These are phyloP conservation scores for Trichoderma sp. DNA, from an alignment of 2,329 filamentous ascomycete species.

Conservation along the genomic window DNA sequence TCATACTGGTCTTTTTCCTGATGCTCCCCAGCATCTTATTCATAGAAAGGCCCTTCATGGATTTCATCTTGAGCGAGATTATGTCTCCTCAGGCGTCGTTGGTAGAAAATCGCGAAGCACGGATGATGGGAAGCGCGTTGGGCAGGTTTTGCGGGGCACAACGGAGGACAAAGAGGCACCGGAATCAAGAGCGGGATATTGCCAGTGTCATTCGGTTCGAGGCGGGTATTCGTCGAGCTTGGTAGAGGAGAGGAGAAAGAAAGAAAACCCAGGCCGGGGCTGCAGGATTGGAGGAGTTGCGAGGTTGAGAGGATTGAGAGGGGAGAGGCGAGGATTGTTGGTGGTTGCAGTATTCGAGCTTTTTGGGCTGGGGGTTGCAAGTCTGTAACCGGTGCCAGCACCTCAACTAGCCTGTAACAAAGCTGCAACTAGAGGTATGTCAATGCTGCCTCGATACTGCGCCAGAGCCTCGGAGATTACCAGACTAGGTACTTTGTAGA, in stretches of 20 bases:
- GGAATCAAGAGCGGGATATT: background rate
- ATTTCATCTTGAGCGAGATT: slow-evolving; percentile 35
- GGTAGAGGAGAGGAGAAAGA: background rate
- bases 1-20: slow-evolving; percentile 45
- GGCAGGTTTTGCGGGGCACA: slow-evolving; percentile 11
- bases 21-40: slow-evolving; percentile 57
- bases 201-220: background rate
- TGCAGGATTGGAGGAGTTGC: background rate
- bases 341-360: background rate
- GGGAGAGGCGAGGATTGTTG: background rate
- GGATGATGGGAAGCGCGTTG: slow-evolving; percentile 13
- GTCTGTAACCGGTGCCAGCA: background rate
- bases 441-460: background rate
- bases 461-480: background rate
- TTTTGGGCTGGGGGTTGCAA: slow-evolving; percentile 3
- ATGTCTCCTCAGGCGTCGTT: background rate
- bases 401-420: background rate
- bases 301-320: background rate
- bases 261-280: background rate
- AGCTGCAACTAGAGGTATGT: background rate
- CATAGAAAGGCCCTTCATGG: slow-evolving; percentile 54
- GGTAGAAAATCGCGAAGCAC: background rate
- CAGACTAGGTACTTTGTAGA: background rate
- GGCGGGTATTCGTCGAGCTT: background rate
- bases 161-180: background rate